Conservation (phyloP, 345 rosid genomes). For the Psidium guajava region DNA sequence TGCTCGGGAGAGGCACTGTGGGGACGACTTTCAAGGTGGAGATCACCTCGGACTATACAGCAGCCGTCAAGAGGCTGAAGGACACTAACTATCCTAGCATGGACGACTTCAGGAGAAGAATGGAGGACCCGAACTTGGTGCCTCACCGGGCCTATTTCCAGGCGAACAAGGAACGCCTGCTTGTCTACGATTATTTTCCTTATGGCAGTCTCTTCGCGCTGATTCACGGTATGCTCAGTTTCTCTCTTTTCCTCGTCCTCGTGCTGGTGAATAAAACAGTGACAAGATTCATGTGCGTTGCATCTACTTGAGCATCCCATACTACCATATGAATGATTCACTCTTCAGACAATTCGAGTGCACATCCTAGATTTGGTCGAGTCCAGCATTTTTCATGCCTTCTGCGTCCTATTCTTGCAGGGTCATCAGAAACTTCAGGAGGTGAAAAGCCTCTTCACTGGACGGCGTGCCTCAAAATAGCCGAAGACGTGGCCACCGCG, state of each 20-base stretch:
- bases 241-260: background rate
- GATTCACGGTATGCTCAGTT: constrained; percentile 40
- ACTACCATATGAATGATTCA: no score
- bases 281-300: background rate
- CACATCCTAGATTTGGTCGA: no score
- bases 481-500: constrained; percentile 74
- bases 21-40: constrained; percentile 87
- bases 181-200: constrained; percentile 88
- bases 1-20: constrained; percentile 68
- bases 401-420: background rate
- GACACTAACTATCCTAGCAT: constrained; percentile 56
- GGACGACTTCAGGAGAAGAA: constrained; percentile 65
- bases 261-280: background rate
- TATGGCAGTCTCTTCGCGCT: constrained; percentile 90
- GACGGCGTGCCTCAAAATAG: constrained; percentile 95
- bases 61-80: constrained; percentile 79
- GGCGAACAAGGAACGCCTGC: constrained; percentile 76
- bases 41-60: constrained; percentile 77
- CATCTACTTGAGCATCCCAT: background rate
- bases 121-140: constrained; percentile 72
- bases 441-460: constrained; percentile 93
- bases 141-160: constrained; percentile 84
- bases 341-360: no score
- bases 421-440: constrained; percentile 49
- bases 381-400: background rate